phyloP scores from a whole-genome alignment of 306 rosid species.

The Parietaria judaica region DNA sequence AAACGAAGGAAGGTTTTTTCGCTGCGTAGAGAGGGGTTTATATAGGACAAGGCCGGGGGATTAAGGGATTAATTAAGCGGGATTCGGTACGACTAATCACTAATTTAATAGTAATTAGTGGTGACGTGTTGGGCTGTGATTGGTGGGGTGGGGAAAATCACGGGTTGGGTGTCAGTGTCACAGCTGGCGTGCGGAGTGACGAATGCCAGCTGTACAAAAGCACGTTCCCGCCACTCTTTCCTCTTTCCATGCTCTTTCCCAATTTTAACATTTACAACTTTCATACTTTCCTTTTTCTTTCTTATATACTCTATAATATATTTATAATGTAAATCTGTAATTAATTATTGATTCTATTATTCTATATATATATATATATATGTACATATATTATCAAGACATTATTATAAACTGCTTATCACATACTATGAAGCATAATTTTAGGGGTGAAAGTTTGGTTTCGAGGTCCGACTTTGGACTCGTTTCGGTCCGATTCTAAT shows the following conservation, averaged over 20 bases:
- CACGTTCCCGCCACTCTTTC: not conserved
- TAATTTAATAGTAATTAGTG: no score
- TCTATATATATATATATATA: no score
- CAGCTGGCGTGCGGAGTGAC: constrained; percentile 22
- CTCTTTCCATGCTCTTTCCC: not conserved
- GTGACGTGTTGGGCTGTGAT: not conserved
- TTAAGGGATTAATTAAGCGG: not conserved
- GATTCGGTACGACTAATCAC: not conserved
- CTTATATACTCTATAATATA: not conserved
- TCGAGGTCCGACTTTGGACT: no score
- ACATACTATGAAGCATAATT: no score
- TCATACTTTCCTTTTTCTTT: not conserved
- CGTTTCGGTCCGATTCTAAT: no score
- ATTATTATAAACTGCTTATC: no score
- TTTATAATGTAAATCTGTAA: no score
- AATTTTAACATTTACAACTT: not conserved
- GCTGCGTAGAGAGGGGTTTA: not conserved
- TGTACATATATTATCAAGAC: not conserved
- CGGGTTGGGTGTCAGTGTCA: constrained; percentile 9
- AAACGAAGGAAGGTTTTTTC: constrained; percentile 1
- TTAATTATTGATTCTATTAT: no score
- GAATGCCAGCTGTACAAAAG: not conserved
- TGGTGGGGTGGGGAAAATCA: not conserved
- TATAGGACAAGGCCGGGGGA: constrained; percentile 1
- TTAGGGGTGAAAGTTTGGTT: no score